These are phyloP conservation scores for Xerocomus potaroensis DNA, from an alignment of 768 basidiomycete species.

Conservation along the genomic window DNA sequence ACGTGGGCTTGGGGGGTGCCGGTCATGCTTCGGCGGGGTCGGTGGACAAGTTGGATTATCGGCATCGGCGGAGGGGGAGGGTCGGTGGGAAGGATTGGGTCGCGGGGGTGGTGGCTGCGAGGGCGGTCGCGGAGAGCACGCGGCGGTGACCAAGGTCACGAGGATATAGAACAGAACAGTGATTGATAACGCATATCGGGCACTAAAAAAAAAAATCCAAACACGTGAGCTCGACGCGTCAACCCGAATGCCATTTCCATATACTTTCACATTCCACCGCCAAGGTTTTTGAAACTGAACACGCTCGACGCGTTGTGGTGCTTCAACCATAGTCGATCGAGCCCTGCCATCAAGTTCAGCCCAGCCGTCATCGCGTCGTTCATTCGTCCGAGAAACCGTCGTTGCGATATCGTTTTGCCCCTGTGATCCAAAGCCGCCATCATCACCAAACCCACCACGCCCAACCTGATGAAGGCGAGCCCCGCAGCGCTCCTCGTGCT, in stretches of 20 bases:
- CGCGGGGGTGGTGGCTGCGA: conserved; percentile 20
- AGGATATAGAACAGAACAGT: background rate
- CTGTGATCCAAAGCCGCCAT: too few relatives aligned
- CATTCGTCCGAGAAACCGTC: too few relatives aligned
- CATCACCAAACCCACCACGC: background rate
- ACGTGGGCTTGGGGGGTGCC: conserved; percentile 1
- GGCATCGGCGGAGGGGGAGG: conserved; percentile 12
- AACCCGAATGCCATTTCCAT: background rate
- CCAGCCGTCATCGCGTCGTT: too few relatives aligned
- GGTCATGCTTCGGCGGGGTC: background rate
- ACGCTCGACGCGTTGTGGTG: conserved; percentile 17
- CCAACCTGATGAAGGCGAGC: conserved; percentile 3
- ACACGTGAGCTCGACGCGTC: conserved; percentile 12
- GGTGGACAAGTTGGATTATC: conserved; percentile 19
- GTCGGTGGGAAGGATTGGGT: conserved; percentile 12
- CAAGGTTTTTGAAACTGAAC: background rate
- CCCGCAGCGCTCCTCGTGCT: conserved; percentile 3
- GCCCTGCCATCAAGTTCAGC: background rate
- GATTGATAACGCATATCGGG: background rate
- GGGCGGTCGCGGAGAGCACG: conserved; percentile 11
- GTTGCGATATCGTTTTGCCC: too few relatives aligned
- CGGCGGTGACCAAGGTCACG: conserved; percentile 4
- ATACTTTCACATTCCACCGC: background rate
- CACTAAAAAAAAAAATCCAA: conserved; percentile 13
- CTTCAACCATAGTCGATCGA: background rate